These are phyloP conservation scores for Hypoxylon sp. DNA, from an alignment of 2,329 filamentous ascomycete genomes.

Conservation along the genomic window DNA sequence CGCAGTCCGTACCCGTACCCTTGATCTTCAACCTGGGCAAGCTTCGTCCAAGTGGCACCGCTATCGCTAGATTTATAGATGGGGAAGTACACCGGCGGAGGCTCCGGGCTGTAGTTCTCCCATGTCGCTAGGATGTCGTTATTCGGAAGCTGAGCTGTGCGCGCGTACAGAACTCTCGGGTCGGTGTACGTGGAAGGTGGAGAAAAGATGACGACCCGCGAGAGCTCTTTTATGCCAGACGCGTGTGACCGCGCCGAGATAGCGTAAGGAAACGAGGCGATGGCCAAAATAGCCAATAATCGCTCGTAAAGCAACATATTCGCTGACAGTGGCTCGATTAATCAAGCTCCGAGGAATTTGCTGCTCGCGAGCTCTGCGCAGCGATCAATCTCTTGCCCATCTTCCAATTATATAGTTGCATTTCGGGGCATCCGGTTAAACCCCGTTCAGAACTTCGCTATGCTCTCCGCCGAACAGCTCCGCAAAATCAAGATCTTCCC, in stretches of 20 bases:
- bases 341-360: neutral
- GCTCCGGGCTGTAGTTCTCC: constrained; percentile 69
- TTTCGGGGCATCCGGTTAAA: constrained; percentile 31
- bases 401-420: constrained; percentile 28
- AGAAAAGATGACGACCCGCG: constrained; percentile 52
- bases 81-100: constrained; percentile 67
- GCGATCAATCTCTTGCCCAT: neutral
- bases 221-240: constrained; percentile 30
- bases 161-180: constrained; percentile 60
- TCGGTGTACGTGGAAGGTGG: constrained; percentile 60
- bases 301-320: constrained; percentile 29
- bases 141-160: constrained; percentile 58
- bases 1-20: constrained; percentile 74
- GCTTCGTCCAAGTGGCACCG: constrained; percentile 71
- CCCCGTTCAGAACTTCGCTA: constrained; percentile 26
- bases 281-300: constrained; percentile 29
- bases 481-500: constrained; percentile 29
- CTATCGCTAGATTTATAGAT: constrained; percentile 66
- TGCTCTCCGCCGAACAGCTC: constrained; percentile 36
- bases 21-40: constrained; percentile 72
- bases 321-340: neutral
- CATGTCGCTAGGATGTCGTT: constrained; percentile 65
- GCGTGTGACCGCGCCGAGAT: constrained; percentile 1
- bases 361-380: constrained; percentile 5
- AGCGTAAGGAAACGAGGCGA: constrained; percentile 9